Evolutionary conservation across 2,329 filamentous ascomycete genomes (phyloP).

Genomic region (Hypocreales sp.): DNA sequence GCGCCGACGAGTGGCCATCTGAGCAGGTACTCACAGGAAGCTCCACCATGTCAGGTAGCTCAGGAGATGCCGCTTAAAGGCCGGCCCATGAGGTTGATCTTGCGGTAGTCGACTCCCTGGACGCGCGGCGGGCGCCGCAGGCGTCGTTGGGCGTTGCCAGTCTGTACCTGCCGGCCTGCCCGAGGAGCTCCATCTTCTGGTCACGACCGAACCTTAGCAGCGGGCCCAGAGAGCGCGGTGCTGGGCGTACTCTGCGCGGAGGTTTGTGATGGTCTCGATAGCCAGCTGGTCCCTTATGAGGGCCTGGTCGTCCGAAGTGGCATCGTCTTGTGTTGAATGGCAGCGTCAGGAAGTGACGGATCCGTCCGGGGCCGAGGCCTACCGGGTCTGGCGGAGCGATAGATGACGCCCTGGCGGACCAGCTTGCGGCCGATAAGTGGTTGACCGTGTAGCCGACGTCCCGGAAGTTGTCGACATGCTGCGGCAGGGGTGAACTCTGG

Average conservation of each 20-base stretch:
- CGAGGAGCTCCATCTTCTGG: slow-evolving; percentile 54
- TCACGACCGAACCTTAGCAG: too few relatives aligned
- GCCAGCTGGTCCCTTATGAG: slow-evolving; percentile 42
- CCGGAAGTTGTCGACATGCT: slow-evolving; percentile 52
- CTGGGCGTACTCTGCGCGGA: slow-evolving; percentile 54
- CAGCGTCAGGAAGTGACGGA: background rate
- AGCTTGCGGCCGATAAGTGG: slow-evolving; percentile 35
- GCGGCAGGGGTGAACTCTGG: too few relatives aligned
- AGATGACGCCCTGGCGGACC: slow-evolving; percentile 48
- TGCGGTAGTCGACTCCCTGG: slow-evolving; percentile 43
- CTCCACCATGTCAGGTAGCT: slow-evolving; percentile 52
- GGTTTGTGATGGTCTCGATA: slow-evolving; percentile 61
- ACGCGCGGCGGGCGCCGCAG: slow-evolving; percentile 41
- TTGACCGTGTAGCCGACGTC: slow-evolving; percentile 61
- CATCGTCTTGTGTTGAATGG: slow-evolving; percentile 47
- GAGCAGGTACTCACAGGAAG: slow-evolving; percentile 46
- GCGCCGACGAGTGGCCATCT: too few relatives aligned
- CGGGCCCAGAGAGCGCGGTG: too few relatives aligned
- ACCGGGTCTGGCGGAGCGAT: slow-evolving; percentile 51
- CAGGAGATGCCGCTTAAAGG: slow-evolving; percentile 54
- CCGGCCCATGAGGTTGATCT: slow-evolving; percentile 61
- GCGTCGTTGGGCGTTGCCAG: slow-evolving; percentile 20
- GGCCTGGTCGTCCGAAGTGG: slow-evolving; percentile 47
- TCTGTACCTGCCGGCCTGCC: slow-evolving; percentile 47
- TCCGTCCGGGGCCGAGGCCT: slow-evolving; percentile 4